Conservation (phyloP, 129 eudicot genomes). For the Solidago caesia region DNA sequence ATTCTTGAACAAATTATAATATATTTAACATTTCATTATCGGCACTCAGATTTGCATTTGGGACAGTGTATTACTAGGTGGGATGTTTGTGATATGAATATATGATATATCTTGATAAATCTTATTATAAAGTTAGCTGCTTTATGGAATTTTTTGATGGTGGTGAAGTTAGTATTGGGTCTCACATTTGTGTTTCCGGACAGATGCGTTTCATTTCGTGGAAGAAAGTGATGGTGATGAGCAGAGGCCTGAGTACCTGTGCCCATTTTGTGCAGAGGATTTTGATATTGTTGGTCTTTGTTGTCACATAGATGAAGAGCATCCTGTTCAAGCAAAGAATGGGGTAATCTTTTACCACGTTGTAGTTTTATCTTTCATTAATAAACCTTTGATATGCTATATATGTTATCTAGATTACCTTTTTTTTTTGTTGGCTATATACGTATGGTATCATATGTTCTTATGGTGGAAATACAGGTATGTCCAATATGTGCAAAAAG, state of each 20-base stretch:
- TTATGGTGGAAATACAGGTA: constrained; percentile 46
- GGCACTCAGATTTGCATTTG: no score
- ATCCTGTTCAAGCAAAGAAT: constrained; percentile 64
- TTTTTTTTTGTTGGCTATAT: neutral
- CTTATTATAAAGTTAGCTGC: neutral
- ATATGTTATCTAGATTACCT: neutral
- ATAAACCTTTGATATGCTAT: neutral
- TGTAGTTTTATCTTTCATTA: neutral
- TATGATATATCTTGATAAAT: neutral
- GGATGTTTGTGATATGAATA: no score
- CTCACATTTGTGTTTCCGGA: constrained; percentile 15
- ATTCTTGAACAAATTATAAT: no score
- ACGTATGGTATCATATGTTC: no score
- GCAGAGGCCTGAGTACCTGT: constrained; percentile 62
- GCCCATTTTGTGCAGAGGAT: constrained; percentile 94
- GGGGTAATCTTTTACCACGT: constrained; percentile 50
- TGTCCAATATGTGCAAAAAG: constrained; percentile 81
- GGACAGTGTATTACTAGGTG: no score
- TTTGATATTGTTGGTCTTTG: constrained; percentile 92
- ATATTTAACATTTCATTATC: no score
- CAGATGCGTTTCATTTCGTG: constrained; percentile 59
- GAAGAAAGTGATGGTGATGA: constrained; percentile 68
- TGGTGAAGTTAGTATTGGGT: neutral
- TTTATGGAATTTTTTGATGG: constrained; percentile 2
- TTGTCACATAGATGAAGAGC: constrained; percentile 96